Evolutionary conservation across 805 yeast genomes (phyloP).

Genomic region (Jamesozyma lodderae): DNA sequence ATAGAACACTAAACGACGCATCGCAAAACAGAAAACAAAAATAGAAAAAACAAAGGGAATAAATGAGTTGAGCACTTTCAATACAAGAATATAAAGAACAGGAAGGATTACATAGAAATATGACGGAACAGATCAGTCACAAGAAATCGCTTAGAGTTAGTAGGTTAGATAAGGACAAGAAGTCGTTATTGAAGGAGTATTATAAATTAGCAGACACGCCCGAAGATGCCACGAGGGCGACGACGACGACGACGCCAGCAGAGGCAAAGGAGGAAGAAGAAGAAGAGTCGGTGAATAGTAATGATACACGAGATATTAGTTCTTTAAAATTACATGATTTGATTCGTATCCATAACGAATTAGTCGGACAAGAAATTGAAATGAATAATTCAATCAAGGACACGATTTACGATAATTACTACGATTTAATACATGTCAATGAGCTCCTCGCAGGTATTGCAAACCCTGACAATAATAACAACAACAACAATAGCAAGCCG

Average conservation of each 20-base stretch:
- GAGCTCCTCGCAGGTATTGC: too few relatives aligned
- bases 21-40: too few relatives aligned
- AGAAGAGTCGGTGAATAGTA: not conserved
- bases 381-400: constrained; percentile 46
- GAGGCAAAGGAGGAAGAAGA: constrained; percentile 1
- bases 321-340: constrained; percentile 17
- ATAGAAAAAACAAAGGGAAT: too few relatives aligned
- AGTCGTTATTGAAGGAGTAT: constrained; percentile 21
- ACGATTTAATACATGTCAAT: constrained; percentile 60
- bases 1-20: too few relatives aligned
- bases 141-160: constrained; percentile 20
- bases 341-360: constrained; percentile 20
- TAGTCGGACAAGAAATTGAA: constrained; percentile 24
- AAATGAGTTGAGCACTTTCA: too few relatives aligned
- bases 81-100: not conserved
- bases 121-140: constrained; percentile 29
- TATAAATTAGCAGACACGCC: constrained; percentile 13
- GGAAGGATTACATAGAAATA: constrained; percentile 1
- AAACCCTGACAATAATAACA: too few relatives aligned
- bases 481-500: too few relatives aligned
- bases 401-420: constrained; percentile 66
- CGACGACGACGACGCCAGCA: not conserved
- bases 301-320: not conserved
- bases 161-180: constrained; percentile 17
- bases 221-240: not conserved